Evolutionary conservation across 371 early-diverging fungal genomes (phyloP).

Genomic region (Blastocladiella emersonii): DNA sequence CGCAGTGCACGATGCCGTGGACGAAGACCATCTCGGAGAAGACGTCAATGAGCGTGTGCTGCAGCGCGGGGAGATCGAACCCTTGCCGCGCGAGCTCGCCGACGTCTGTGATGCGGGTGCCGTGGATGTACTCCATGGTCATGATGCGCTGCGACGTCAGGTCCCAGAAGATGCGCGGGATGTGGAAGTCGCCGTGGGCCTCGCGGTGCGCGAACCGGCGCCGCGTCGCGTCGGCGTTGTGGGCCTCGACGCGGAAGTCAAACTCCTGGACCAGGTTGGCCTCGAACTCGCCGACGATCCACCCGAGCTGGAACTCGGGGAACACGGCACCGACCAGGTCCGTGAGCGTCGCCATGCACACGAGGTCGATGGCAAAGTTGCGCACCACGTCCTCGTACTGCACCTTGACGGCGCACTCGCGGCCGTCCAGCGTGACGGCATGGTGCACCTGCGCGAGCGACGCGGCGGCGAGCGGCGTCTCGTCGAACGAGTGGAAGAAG

Average conservation of each 20-base stretch:
- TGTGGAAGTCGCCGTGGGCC: conserved; percentile 14
- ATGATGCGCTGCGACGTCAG: conserved; percentile 25
- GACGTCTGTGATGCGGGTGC: conserved; percentile 16
- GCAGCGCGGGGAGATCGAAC: not conserved
- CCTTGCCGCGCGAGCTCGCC: not conserved
- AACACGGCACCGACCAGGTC: conserved; percentile 7
- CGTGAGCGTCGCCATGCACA: conserved; percentile 10
- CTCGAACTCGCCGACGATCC: conserved; percentile 18
- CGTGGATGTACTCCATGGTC: conserved; percentile 35
- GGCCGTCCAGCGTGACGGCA: conserved; percentile 23
- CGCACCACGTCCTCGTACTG: conserved; percentile 28
- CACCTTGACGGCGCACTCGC: conserved; percentile 32
- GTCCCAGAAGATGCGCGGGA: conserved; percentile 31
- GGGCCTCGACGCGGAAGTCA: conserved; percentile 15
- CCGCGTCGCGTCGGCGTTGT: conserved; percentile 5
- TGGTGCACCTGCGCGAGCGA: conserved; percentile 31
- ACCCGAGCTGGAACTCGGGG: conserved; percentile 18
- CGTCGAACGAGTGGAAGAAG: conserved; percentile 22
- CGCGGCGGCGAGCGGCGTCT: conserved; percentile 29
- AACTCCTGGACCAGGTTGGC: conserved; percentile 11
- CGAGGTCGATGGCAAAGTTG: conserved; percentile 17
- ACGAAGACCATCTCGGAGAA: conserved; percentile 9
- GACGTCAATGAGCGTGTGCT: not conserved
- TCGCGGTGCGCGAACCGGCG: conserved; percentile 15
- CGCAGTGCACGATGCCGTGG: conserved; percentile 11